Evolutionary conservation across 1,139 yeast genomes (phyloP), one percentile per base, ranked within the genome.

Genomic region (Pichia sorboxylosa): DNA sequence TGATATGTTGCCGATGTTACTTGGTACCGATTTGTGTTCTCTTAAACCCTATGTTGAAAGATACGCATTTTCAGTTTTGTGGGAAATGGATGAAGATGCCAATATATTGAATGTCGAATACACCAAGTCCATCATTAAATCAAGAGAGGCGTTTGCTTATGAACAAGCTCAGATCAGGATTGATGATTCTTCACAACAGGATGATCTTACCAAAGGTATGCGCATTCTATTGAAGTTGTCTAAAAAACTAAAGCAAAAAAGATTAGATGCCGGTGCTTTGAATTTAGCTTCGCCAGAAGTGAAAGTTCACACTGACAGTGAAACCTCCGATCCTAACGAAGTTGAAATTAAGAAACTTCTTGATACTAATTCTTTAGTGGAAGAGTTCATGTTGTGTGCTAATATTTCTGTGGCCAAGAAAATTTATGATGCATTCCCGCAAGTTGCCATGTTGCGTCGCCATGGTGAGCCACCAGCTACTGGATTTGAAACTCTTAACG

Each of bases 281-380:
- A 92, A 92, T 54, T 65, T 92, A 45, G 96, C 98, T 0, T 84
- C 96, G 4, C 99, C 99, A 0, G 99, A 92, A 57, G 98, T 92
- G 30, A 87, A 87, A 57, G 95, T 92, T 26, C 92, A 87, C 46
- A 81, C 87, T 76, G 99, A 92, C 48, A 79, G 90, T 51, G 99
- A 92, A 58, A 87, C 97, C 3, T 79, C 94, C 2, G 98, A 92
- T 52, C 98, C 98, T 2, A 82, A 82, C 40, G 95, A 85, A 50
- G 96, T 92, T 32, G 97, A 90, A 55, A 77, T 90, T 44, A 92
- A 92, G 53, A 69, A 83, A 52, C 60, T 83, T 18, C 66, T 81
- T 31, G 98, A 84, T 36, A 90, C 98, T 2, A 92, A 90, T 54
- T 87, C 97, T 4, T 64, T 92, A 36, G 99, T 92, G 39, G 99